Percentiles rank a stretch among this genome's conserved stretches.
Evolutionary conservation across 1,139 yeast species (phyloP).

Genomic region (Scheffersomyces cryptocercus): DNA sequence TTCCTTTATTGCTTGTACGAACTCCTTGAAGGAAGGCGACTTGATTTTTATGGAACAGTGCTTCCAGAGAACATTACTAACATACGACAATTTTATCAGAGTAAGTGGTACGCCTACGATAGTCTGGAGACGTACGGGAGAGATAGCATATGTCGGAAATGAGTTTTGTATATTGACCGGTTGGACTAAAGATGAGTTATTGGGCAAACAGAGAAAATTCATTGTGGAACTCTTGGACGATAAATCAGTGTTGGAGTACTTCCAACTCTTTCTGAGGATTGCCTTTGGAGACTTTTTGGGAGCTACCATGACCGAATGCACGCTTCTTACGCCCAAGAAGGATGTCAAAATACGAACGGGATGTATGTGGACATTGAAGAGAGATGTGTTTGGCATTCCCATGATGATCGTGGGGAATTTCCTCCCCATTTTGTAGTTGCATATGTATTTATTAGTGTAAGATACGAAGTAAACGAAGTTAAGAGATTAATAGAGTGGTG

Average conservation of each 20-base stretch:
- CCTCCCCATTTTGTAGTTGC: conserved; percentile 59
- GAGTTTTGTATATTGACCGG: conserved; percentile 91
- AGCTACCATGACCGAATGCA: conserved; percentile 85
- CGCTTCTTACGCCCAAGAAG: conserved; percentile 59
- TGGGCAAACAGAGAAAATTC: conserved; percentile 63
- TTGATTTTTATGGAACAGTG: conserved; percentile 94
- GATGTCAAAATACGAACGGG: conserved; percentile 62
- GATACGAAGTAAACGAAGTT: too few relatives aligned
- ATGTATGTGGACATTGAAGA: conserved; percentile 82
- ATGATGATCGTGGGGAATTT: conserved; percentile 96
- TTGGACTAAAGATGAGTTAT: conserved; percentile 72
- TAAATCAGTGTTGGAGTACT: conserved; percentile 81
- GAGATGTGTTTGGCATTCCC: conserved; percentile 66
- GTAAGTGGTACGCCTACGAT: conserved; percentile 92
- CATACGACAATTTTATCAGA: conserved; percentile 81
- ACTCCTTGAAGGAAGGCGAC: conserved; percentile 85
- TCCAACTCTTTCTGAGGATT: conserved; percentile 77
- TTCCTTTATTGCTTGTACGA: conserved; percentile 88
- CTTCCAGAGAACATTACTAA: conserved; percentile 85
- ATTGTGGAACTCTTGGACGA: conserved; percentile 91
- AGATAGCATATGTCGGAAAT: conserved; percentile 89
- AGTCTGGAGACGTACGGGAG: conserved; percentile 95
- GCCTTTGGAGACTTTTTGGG: conserved; percentile 93
- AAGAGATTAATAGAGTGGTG: too few relatives aligned
- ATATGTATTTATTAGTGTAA: background rate